These are phyloP conservation scores for Rhodotorula diobovata DNA, from an alignment of 768 basidiomycete species.

Conservation along the genomic window DNA sequence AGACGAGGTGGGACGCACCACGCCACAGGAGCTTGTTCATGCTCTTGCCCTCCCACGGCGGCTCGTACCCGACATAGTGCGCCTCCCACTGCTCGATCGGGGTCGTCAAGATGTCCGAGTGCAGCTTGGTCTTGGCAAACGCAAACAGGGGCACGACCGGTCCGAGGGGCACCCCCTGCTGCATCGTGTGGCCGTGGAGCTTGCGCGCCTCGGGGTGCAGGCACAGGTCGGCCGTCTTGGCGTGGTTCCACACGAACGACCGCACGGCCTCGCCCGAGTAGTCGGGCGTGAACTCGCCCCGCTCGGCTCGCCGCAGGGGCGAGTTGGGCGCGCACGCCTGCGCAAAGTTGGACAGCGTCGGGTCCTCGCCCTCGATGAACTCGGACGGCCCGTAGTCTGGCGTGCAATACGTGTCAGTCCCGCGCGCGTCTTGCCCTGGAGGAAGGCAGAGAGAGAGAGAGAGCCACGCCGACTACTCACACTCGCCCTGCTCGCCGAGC, in stretches of 20 bases:
- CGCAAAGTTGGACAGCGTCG: conserved; percentile 41
- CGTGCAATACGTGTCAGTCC: neutral
- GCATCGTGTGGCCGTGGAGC: conserved; percentile 42
- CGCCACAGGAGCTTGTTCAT: conserved; percentile 49
- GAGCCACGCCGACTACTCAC: conserved; percentile 30
- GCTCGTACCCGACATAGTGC: conserved; percentile 42
- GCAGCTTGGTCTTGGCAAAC: conserved; percentile 78
- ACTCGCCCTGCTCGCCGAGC: conserved; percentile 40
- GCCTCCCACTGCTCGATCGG: conserved; percentile 84
- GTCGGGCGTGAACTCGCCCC: conserved; percentile 36
- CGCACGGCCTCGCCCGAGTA: conserved; percentile 29
- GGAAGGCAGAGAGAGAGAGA: neutral
- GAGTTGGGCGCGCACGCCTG: conserved; percentile 43
- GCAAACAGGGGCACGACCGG: conserved; percentile 61
- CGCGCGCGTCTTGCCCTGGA: neutral
- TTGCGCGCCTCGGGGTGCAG: conserved; percentile 42
- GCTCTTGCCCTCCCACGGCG: conserved; percentile 48
- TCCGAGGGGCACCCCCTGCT: conserved; percentile 36
- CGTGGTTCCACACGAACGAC: conserved; percentile 42
- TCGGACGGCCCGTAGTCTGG: conserved; percentile 42
- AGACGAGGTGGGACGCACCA: conserved; percentile 35
- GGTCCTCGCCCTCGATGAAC: conserved; percentile 40
- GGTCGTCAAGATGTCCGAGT: conserved; percentile 83
- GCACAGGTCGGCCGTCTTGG: conserved; percentile 41
- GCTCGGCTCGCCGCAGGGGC: conserved; percentile 40